Evolutionary conservation across 75 land plant species (phyloP).

Genomic region (Cryptomeria japonica): DNA sequence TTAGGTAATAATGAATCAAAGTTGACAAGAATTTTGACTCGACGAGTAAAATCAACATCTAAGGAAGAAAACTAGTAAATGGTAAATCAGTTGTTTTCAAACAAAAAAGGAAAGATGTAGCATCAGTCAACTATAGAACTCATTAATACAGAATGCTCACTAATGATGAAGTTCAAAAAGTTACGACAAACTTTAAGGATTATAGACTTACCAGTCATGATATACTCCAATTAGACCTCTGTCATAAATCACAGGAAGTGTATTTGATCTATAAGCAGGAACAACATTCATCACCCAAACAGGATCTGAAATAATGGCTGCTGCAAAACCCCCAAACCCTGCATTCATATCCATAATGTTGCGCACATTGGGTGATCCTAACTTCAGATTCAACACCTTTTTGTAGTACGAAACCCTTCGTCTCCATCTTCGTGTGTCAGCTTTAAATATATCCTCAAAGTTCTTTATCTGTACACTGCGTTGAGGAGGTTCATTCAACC

Average conservation of each 20-base stretch:
- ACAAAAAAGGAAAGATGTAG: neutral
- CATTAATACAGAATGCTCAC: neutral
- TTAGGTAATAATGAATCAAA: neutral
- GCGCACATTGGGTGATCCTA: conserved; percentile 63
- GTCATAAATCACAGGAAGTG: conserved; percentile 76
- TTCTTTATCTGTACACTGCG: conserved; percentile 47
- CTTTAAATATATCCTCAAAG: conserved; percentile 70
- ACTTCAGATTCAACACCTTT: conserved; percentile 50
- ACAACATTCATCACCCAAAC: conserved; percentile 99
- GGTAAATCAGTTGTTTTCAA: neutral
- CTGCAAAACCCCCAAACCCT: conserved; percentile 90
- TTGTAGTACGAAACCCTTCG: conserved; percentile 74
- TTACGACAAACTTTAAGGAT: neutral
- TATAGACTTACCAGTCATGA: conserved; percentile 85
- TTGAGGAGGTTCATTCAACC: conserved; percentile 54
- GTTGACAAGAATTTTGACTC: neutral
- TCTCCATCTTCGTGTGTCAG: conserved; percentile 71
- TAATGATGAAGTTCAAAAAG: neutral
- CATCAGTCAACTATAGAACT: neutral
- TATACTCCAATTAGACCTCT: conserved; percentile 89
- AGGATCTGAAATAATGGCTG: conserved; percentile 67
- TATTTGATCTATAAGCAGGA: conserved; percentile 58
- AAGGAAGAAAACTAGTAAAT: conserved; percentile 1
- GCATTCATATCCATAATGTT: conserved; percentile 98
- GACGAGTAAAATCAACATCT: neutral